Conservation (phyloP, 2,329 filamentous ascomycete genomes). For the Clonostachys chloroleuca region DNA sequence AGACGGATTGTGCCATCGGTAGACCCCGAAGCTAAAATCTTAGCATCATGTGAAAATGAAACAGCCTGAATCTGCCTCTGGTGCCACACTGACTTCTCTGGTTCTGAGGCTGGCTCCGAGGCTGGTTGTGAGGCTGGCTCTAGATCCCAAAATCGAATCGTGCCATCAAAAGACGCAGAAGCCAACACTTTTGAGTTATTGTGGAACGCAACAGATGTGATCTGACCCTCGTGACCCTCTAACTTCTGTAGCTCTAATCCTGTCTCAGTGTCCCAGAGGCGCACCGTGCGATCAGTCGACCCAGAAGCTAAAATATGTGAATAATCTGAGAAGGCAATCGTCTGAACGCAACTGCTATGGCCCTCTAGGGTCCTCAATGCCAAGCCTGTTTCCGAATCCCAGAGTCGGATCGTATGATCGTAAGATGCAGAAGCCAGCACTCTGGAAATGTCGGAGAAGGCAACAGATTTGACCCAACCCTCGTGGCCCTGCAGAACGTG, state of each 20-base stretch:
- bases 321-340: slow-evolving; percentile 1
- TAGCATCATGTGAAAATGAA: neutral
- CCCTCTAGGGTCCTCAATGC: neutral
- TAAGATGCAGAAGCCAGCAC: no score
- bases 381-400: neutral
- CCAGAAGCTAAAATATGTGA: slow-evolving; percentile 1
- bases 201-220: no score
- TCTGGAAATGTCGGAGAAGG: no score
- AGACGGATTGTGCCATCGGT: neutral
- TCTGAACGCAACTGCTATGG: neutral
- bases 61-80: neutral
- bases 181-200: neutral
- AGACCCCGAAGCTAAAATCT: neutral
- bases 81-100: no score
- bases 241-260: slow-evolving; percentile 3
- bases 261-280: slow-evolving; percentile 5
- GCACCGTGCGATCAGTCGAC: slow-evolving; percentile 1
- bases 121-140: neutral
- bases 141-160: slow-evolving; percentile 1
- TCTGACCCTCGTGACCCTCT: neutral
- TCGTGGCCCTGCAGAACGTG: no score
- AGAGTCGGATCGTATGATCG: neutral
- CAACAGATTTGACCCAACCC: no score
- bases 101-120: no score
- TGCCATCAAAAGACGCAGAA: neutral